A percentile compares a stretch with the other conserved stretches of the same genome.
These are phyloP conservation scores for Penicillium antarcticum DNA, from an alignment of 495 filamentous ascomycete species.

Conservation along the genomic window DNA sequence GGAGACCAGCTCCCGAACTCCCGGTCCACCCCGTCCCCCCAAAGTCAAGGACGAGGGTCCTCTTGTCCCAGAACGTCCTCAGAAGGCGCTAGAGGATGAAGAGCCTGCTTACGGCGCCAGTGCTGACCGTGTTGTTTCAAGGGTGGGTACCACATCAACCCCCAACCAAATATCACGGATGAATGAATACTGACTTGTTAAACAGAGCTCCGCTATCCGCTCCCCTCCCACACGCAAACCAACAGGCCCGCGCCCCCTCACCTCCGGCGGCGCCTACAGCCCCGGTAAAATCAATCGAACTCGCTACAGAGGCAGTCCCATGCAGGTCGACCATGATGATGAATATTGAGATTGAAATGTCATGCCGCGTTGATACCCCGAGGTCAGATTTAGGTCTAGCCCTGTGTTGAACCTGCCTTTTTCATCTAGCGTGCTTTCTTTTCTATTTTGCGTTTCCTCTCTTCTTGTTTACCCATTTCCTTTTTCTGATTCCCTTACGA, in stretches of 20 bases:
- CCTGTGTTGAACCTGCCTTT: no score
- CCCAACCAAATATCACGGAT: neutral
- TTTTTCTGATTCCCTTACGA: no score
- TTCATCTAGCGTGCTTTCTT: no score
- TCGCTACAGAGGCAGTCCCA: conserved; percentile 47
- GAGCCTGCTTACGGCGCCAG: conserved; percentile 30
- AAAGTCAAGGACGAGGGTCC: conserved; percentile 54
- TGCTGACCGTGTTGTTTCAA: conserved; percentile 40
- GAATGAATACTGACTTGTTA: neutral
- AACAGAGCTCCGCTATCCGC: conserved; percentile 39
- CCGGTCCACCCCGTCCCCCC: conserved; percentile 48
- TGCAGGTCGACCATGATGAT: conserved; percentile 44
- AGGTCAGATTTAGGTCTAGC: neutral
- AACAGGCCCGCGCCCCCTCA: conserved; percentile 52
- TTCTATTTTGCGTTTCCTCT: no score
- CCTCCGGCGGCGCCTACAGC: conserved; percentile 43
- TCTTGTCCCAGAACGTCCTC: conserved; percentile 45
- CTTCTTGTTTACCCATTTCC: no score
- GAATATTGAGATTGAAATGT: conserved; percentile 30
- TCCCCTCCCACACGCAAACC: conserved; percentile 52
- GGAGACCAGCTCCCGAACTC: conserved; percentile 33
- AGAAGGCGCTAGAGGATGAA: conserved; percentile 39
- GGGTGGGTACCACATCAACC: conserved; percentile 25
- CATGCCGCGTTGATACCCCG: conserved; percentile 23
- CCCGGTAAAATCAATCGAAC: conserved; percentile 43